A percentile compares a stretch with the other conserved stretches of the same genome.
phyloP scores from a whole-genome alignment of 2,329 filamentous ascomycete species.

The Venturia aucupariae region DNA sequence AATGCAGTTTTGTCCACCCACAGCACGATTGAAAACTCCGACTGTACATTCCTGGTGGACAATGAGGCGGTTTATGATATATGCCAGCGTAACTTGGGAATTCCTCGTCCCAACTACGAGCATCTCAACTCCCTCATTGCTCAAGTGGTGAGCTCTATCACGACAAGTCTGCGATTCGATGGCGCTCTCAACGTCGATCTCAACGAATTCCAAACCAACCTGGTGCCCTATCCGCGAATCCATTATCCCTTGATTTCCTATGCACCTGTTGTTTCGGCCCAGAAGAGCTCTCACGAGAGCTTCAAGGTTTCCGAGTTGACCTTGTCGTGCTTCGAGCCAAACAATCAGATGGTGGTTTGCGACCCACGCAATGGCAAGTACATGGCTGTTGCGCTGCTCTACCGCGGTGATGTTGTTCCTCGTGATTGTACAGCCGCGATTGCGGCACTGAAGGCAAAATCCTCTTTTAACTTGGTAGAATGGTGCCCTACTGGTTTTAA shows the following conservation, averaged over 20 bases:
- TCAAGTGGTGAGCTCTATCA: conserved; percentile 67
- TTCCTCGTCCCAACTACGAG: conserved; percentile 59
- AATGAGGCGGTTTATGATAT: conserved; percentile 71
- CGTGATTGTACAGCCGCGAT: conserved; percentile 61
- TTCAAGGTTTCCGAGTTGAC: conserved; percentile 75
- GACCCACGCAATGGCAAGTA: conserved; percentile 67
- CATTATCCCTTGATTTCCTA: conserved; percentile 68
- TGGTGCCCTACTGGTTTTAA: conserved; percentile 72
- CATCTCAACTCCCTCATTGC: conserved; percentile 65
- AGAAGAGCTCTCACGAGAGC: conserved; percentile 76
- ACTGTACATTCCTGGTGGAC: conserved; percentile 68
- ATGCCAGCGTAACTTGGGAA: conserved; percentile 62
- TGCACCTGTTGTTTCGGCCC: conserved; percentile 59
- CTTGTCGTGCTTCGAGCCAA: conserved; percentile 67
- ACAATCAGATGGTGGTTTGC: conserved; percentile 72
- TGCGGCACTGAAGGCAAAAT: conserved; percentile 58
- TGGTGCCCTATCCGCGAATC: conserved; percentile 65
- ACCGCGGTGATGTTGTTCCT: conserved; percentile 62
- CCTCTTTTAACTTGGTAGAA: conserved; percentile 64
- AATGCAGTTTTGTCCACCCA: conserved; percentile 65
- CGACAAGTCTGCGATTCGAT: conserved; percentile 62
- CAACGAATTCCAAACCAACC: conserved; percentile 70
- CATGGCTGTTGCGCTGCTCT: conserved; percentile 64
- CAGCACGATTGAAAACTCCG: conserved; percentile 69
- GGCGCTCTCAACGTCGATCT: conserved; percentile 65